Evolutionary conservation across 2,329 filamentous ascomycete genomes (phyloP).

Genomic region (Gaeumannomyces sp.): DNA sequence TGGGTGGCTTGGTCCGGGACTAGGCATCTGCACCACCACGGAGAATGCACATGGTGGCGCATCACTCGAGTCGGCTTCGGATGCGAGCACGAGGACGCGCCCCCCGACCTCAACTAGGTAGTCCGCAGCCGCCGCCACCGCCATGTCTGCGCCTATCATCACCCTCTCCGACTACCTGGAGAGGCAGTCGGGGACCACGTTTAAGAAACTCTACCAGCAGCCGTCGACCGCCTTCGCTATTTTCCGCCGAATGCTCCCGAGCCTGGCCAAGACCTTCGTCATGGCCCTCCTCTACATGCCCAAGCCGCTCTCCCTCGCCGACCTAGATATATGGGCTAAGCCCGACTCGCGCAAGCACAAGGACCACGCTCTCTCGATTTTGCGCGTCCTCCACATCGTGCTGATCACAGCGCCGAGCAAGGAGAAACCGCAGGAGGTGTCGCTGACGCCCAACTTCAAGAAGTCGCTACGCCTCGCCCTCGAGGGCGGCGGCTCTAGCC

Average conservation of each 20-base stretch:
- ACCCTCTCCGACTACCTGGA: slow-evolving; percentile 86
- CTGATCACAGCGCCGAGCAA: slow-evolving; percentile 55
- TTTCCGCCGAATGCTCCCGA: slow-evolving; percentile 93
- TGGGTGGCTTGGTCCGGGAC: too few relatives aligned
- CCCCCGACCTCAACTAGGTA: not conserved
- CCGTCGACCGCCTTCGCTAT: slow-evolving; percentile 92
- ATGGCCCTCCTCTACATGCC: slow-evolving; percentile 94
- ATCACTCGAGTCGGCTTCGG: not conserved
- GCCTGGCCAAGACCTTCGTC: slow-evolving; percentile 90
- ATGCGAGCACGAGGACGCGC: not conserved
- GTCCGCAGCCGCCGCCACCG: not conserved
- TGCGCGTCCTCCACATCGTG: slow-evolving; percentile 83
- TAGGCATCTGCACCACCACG: not conserved
- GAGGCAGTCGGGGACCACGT: slow-evolving; percentile 81
- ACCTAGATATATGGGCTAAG: slow-evolving; percentile 82
- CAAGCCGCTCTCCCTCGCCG: slow-evolving; percentile 66
- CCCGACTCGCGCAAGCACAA: slow-evolving; percentile 61
- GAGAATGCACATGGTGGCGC: not conserved
- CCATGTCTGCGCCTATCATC: slow-evolving; percentile 24
- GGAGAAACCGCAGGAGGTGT: slow-evolving; percentile 62
- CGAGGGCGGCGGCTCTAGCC: slow-evolving; percentile 70
- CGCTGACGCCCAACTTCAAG: slow-evolving; percentile 75
- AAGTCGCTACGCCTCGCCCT: slow-evolving; percentile 78
- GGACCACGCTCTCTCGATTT: slow-evolving; percentile 74
- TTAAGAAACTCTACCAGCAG: slow-evolving; percentile 88